Conservation (phyloP, 257 asterid genomes). For the Ilex aquifolium region DNA sequence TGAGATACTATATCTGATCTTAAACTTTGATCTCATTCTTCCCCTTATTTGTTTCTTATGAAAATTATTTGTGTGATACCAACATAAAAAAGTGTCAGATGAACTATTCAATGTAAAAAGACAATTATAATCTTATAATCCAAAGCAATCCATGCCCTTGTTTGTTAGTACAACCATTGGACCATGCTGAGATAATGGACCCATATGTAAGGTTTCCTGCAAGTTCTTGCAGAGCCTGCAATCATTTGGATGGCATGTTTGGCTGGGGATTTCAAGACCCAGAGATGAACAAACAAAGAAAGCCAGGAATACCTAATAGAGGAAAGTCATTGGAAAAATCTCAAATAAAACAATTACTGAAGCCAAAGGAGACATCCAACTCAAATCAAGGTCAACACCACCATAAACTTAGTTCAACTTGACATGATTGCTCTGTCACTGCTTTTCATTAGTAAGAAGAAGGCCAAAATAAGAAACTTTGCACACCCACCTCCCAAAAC, state of each 20-base stretch:
- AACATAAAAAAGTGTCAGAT: too few species aligned
- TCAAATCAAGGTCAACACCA: constrained; percentile 27
- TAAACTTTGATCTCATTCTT: too few species aligned
- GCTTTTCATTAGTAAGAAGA: constrained; percentile 11
- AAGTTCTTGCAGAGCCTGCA: constrained; percentile 56
- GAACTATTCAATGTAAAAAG: too few species aligned
- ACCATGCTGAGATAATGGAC: constrained; percentile 55
- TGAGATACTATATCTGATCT: too few species aligned
- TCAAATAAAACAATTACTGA: constrained; percentile 29
- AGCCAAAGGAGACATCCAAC: constrained; percentile 17
- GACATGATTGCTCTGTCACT: constrained; percentile 7
- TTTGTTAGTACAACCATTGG: too few species aligned
- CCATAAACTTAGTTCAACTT: constrained; percentile 15
- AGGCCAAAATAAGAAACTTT: constrained; percentile 19
- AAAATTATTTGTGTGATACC: too few species aligned
- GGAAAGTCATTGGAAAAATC: constrained; percentile 23
- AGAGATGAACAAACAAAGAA: constrained; percentile 33
- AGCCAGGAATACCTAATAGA: constrained; percentile 40
- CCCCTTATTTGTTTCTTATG: too few species aligned
- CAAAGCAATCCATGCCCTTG: too few species aligned
- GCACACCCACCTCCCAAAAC: constrained; percentile 14
- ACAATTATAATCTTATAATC: too few species aligned
- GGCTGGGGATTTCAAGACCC: constrained; percentile 37
- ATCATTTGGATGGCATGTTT: constrained; percentile 59
- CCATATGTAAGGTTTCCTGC: too few species aligned